These are phyloP conservation scores for Suillus sp. DNA, from an alignment of 768 basidiomycete species.

Conservation along the genomic window DNA sequence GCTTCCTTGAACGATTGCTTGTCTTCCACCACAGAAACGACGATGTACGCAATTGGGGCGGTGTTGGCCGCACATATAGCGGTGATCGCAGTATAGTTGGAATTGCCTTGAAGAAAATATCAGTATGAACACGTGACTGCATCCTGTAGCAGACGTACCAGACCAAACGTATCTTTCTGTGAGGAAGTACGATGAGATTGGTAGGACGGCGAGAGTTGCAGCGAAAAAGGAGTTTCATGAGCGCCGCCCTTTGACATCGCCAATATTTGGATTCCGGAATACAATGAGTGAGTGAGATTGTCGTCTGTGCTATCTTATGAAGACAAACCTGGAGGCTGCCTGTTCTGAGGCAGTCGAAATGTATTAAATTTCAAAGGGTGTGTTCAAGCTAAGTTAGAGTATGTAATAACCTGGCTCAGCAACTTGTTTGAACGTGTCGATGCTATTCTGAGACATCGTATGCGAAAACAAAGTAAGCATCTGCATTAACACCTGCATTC, in stretches of 20 bases:
- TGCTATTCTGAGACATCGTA: background rate
- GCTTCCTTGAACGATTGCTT: slow-evolving; percentile 27
- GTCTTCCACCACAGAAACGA: slow-evolving; percentile 78
- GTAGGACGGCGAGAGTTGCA: slow-evolving; percentile 76
- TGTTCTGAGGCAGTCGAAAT: slow-evolving; percentile 45
- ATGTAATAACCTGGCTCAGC: background rate
- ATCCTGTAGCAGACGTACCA: slow-evolving; percentile 53
- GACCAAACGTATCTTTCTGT: slow-evolving; percentile 75
- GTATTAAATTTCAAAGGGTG: background rate
- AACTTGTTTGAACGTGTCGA: too few relatives aligned
- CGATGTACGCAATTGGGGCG: slow-evolving; percentile 80
- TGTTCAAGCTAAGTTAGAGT: background rate
- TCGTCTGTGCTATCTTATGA: background rate
- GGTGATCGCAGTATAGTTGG: slow-evolving; percentile 85
- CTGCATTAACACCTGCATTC: background rate
- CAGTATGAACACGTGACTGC: background rate
- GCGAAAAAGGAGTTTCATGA: slow-evolving; percentile 81
- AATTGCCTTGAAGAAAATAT: slow-evolving; percentile 54
- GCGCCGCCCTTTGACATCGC: slow-evolving; percentile 51
- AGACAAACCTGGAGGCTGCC: slow-evolving; percentile 48
- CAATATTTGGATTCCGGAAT: background rate
- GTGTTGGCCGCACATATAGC: slow-evolving; percentile 82
- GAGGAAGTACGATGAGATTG: slow-evolving; percentile 77
- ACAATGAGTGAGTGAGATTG: background rate
- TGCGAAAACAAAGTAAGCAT: background rate